Evolutionary conservation across 2,329 filamentous ascomycete species (phyloP), one percentile per base, ranked within the genome.

Genomic region (Alternaria brassicicola): DNA sequence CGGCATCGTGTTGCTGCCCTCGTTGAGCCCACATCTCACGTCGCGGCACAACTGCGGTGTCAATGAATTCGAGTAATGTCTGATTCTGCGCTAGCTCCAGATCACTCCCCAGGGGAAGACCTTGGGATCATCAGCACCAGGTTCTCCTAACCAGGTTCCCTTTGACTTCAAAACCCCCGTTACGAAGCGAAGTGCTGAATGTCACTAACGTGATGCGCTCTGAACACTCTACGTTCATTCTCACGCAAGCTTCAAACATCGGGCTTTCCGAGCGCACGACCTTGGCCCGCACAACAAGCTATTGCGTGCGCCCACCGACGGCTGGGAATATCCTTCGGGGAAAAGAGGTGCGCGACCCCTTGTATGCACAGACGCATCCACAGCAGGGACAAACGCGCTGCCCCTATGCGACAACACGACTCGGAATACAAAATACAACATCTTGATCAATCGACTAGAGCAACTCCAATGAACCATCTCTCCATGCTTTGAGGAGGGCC

Each of bases 181-280:
- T 21, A 26, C 17, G 21, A 31, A 41, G 48, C 48, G 35, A 30
- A 21, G 42, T 33, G 30, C 28, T 56, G 23, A 35, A 46, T 36
- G 39, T 52, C 23, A 47, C 50, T 39, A 42, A 42, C 42, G 45
- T 31, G 12, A 48, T 54, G 17, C 33, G 42, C 42, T 53, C 21
- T 47, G 50, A 30, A 57, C n/a, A 57, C 52, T 57, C 21, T 42
- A 26, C 42, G 15, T 21, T 42, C 38, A 52, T 26, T 42, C 50
- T 47, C 35, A 30, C 35, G 38, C 31, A 45, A 45, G 35, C 45
- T 42, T 28, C 41, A 54, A 45, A 54, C 50, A 30, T 54, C 41
- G 35, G 58, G 50, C 55, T 43, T 41, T 33, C 50, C 45, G 17
- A 46, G 49, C 43, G 55, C 51, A 57, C 23, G 23, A 43, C 49